phyloP scores from a whole-genome alignment of 345 rosid genomes.

The Populus tremula region DNA sequence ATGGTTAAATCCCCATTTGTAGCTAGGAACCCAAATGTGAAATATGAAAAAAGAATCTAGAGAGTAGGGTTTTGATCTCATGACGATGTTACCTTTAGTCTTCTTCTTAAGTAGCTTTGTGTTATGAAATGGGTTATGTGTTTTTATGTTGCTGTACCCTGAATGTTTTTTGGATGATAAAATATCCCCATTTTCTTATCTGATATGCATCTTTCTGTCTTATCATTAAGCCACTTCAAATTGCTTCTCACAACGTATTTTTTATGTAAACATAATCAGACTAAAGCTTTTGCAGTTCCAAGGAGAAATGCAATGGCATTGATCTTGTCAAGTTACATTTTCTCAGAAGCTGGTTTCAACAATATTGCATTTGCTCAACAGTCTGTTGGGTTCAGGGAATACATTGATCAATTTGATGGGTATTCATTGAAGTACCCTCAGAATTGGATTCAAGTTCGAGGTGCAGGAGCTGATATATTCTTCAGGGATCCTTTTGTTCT shows the following conservation, averaged over 20 bases:
- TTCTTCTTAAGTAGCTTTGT: background rate
- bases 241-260: slow-evolving; percentile 31
- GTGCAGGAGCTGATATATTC: slow-evolving; percentile 92
- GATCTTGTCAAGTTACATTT: slow-evolving; percentile 51
- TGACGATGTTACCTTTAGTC: background rate
- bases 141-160: background rate
- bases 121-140: background rate
- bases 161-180: background rate
- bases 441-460: slow-evolving; percentile 88
- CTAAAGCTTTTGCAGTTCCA: slow-evolving; percentile 74
- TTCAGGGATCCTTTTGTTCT: slow-evolving; percentile 85
- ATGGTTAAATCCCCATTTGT: background rate
- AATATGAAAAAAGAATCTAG: background rate
- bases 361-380: slow-evolving; percentile 41
- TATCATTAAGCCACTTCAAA: background rate
- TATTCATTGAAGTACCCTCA: slow-evolving; percentile 83
- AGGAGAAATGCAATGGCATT: slow-evolving; percentile 63
- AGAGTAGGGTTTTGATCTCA: background rate
- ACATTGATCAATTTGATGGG: slow-evolving; percentile 85
- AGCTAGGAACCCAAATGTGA: background rate
- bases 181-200: background rate
- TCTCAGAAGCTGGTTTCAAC: slow-evolving; percentile 37
- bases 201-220: background rate
- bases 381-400: slow-evolving; percentile 59
- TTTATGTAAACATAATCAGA: slow-evolving; percentile 46